A percentile compares a stretch with the other conserved stretches of the same genome.
These are phyloP conservation scores for Primulina tabacum DNA, from an alignment of 257 asterid genomes.

Conservation along the genomic window DNA sequence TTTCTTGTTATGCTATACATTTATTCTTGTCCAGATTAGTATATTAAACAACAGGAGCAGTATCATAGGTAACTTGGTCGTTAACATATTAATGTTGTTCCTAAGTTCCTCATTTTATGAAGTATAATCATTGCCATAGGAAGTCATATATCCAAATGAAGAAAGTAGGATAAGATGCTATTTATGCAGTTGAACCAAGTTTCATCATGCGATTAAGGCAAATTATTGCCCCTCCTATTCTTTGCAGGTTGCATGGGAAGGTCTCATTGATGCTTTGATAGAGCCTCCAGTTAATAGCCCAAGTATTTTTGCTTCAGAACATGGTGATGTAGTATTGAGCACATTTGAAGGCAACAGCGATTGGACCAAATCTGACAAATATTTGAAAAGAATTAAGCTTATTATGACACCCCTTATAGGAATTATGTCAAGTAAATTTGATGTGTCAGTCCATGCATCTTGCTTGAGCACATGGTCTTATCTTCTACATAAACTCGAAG, in stretches of 20 bases:
- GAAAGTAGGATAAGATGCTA: not conserved
- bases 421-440: slow-evolving; percentile 67
- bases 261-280: slow-evolving; percentile 62
- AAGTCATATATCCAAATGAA: slow-evolving; percentile 4
- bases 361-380: slow-evolving; percentile 34
- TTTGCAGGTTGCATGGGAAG: slow-evolving; percentile 81
- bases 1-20: not conserved
- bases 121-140: slow-evolving; percentile 9
- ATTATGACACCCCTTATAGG: slow-evolving; percentile 69
- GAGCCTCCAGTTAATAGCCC: slow-evolving; percentile 40
- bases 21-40: slow-evolving; percentile 1
- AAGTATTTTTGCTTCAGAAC: slow-evolving; percentile 21
- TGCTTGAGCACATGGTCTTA: slow-evolving; percentile 87
- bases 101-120: not conserved
- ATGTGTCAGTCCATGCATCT: slow-evolving; percentile 57
- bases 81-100: slow-evolving; percentile 1
- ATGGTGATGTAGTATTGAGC: slow-evolving; percentile 22
- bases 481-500: slow-evolving; percentile 67
- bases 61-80: not conserved
- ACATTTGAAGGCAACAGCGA: slow-evolving; percentile 29
- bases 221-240: slow-evolving; percentile 21
- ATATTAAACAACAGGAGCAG: slow-evolving; percentile 1
- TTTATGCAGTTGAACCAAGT: slow-evolving; percentile 10
- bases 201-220: not conserved
- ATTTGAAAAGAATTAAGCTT: slow-evolving; percentile 55